Conservation (phyloP, 1,139 yeast genomes). For the Suhomyces atakaporum region DNA sequence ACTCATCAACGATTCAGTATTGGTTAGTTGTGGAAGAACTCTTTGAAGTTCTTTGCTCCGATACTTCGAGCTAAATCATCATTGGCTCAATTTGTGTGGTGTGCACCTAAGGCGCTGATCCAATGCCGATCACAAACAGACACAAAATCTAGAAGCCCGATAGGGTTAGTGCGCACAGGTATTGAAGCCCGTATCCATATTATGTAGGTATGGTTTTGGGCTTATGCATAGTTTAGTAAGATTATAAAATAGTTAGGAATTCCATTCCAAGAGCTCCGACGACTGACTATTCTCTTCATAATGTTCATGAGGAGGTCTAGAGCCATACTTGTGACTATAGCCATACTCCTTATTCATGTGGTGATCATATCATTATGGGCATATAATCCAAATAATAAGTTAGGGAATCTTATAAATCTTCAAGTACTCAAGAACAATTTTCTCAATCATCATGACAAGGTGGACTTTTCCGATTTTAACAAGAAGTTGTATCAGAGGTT, state of each 20-base stretch:
- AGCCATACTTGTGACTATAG: conserved; percentile 8
- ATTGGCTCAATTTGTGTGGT: too few species aligned
- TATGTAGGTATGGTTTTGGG: neutral
- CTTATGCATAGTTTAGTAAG: neutral
- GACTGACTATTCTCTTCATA: neutral
- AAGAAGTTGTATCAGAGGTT: conserved; percentile 7
- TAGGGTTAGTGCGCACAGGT: neutral
- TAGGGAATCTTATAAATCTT: conserved; percentile 4
- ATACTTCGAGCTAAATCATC: too few species aligned
- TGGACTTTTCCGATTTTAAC: conserved; percentile 8
- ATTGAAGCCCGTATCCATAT: neutral
- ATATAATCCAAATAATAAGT: conserved; percentile 8
- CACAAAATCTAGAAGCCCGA: neutral
- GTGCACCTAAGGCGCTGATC: too few species aligned
- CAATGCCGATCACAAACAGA: too few species aligned
- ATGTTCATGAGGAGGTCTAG: conserved; percentile 16
- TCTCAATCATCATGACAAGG: conserved; percentile 4
- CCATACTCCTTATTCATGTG: conserved; percentile 13
- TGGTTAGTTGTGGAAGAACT: too few species aligned
- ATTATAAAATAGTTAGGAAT: neutral
- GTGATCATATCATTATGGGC: conserved; percentile 13
- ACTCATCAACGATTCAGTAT: too few species aligned
- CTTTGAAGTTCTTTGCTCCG: too few species aligned
- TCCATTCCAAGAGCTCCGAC: neutral
- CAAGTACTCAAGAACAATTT: conserved; percentile 8